Conservation (phyloP, 495 filamentous ascomycete species). For the Ramalina peruviana region DNA sequence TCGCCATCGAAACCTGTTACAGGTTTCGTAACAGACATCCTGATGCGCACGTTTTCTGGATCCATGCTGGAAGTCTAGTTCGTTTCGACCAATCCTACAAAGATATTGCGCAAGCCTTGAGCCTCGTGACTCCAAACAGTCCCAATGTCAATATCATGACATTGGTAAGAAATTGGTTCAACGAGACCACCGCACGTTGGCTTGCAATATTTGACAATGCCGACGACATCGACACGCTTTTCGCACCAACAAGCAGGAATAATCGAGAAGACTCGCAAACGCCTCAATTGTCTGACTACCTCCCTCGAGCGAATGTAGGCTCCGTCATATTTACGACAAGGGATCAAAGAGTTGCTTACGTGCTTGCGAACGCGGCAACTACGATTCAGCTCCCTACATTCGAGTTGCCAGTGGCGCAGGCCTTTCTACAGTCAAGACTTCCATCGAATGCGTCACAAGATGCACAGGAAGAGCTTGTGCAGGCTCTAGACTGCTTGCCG, state of each 20-base stretch:
- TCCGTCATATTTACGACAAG: slow-evolving; percentile 20
- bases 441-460: slow-evolving; percentile 14
- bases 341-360: slow-evolving; percentile 15
- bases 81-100: slow-evolving; percentile 31
- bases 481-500: slow-evolving; percentile 27
- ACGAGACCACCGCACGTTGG: slow-evolving; percentile 15
- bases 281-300: background rate
- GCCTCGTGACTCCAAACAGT: slow-evolving; percentile 18
- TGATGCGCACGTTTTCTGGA: slow-evolving; percentile 31
- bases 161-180: slow-evolving; percentile 27
- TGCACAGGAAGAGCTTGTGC: slow-evolving; percentile 21
- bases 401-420: slow-evolving; percentile 7
- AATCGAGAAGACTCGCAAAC: too few relatives aligned
- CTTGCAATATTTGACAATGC: slow-evolving; percentile 25
- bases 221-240: slow-evolving; percentile 15
- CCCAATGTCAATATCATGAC: slow-evolving; percentile 21
- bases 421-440: slow-evolving; percentile 12
- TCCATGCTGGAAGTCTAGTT: slow-evolving; percentile 23
- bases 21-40: slow-evolving; percentile 20
- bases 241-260: background rate
- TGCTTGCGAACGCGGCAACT: slow-evolving; percentile 5
- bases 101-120: slow-evolving; percentile 24
- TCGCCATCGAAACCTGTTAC: slow-evolving; percentile 37
- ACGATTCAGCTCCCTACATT: too few relatives aligned
- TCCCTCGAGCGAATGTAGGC: slow-evolving; percentile 1